Percentiles rank a stretch among this genome's conserved stretches.
Evolutionary conservation across 257 asterid genomes (phyloP).

Genomic region (Linderniella brevidens): DNA sequence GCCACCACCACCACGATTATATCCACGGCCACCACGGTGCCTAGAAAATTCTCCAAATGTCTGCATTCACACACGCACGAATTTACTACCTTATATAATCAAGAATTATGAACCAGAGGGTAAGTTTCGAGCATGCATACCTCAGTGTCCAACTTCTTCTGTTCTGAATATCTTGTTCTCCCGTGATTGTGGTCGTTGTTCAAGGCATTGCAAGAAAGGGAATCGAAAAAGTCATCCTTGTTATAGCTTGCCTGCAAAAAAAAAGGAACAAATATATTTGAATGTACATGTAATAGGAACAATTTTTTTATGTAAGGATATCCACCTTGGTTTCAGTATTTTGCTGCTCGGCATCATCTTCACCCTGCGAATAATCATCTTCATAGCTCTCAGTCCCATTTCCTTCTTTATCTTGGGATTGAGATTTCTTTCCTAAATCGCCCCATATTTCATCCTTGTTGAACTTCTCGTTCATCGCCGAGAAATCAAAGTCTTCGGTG

Average conservation of each 20-base stretch:
- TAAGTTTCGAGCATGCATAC: slow-evolving; percentile 14
- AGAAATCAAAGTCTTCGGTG: slow-evolving; percentile 90
- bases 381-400: slow-evolving; percentile 42
- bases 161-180: slow-evolving; percentile 81
- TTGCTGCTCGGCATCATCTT: slow-evolving; percentile 40
- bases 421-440: slow-evolving; percentile 59
- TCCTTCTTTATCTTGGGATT: slow-evolving; percentile 34
- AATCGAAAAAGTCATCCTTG: slow-evolving; percentile 87
- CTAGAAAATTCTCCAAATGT: slow-evolving; percentile 90
- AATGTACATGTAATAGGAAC: background rate
- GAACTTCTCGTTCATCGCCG: slow-evolving; percentile 94
- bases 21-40: slow-evolving; percentile 74
- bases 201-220: slow-evolving; percentile 49
- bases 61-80: slow-evolving; percentile 19
- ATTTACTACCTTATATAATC: slow-evolving; percentile 11
- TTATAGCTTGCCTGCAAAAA: slow-evolving; percentile 54
- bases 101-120: background rate
- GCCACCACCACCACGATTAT: slow-evolving; percentile 48
- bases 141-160: slow-evolving; percentile 79
- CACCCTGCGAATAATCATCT: slow-evolving; percentile 23
- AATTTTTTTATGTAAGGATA: background rate
- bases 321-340: slow-evolving; percentile 43
- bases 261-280: too few species aligned
- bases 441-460: slow-evolving; percentile 99
- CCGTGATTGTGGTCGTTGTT: slow-evolving; percentile 32